Evolutionary conservation across 345 rosid species (phyloP).

Genomic region (Erysimum cheiranthoides): DNA sequence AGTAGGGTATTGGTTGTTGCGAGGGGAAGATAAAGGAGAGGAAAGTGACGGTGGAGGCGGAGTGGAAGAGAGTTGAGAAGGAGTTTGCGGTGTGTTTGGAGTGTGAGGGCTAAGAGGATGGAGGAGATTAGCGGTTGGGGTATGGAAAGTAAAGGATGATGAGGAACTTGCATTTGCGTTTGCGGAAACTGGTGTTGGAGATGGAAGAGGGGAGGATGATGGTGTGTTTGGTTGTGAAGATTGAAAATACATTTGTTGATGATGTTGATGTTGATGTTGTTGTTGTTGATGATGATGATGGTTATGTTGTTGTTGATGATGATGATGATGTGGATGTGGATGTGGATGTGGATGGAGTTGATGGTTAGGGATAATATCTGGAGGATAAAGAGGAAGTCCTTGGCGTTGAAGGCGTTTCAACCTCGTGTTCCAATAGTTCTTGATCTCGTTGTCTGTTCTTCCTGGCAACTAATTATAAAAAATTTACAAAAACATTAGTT

Average conservation of each 20-base stretch:
- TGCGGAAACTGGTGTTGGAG: conserved; percentile 39
- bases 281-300: conserved; percentile 6
- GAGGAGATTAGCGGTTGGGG: conserved; percentile 40
- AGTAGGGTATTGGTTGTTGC: conserved; percentile 43
- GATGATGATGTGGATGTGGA: conserved; percentile 20
- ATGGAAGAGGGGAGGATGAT: conserved; percentile 50
- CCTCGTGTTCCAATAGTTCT: conserved; percentile 79
- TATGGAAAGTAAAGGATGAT: conserved; percentile 48
- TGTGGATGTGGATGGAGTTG: conserved; percentile 43
- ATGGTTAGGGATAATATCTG: conserved; percentile 56
- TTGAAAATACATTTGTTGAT: conserved; percentile 38
- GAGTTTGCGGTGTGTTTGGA: conserved; percentile 48
- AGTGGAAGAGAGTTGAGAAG: conserved; percentile 44
- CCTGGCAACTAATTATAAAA: conserved; percentile 55
- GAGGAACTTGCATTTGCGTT: conserved; percentile 33
- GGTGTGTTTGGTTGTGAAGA: conserved; percentile 49
- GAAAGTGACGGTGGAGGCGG: conserved; percentile 46
- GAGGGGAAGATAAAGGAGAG: conserved; percentile 50
- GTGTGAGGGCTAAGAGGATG: conserved; percentile 47
- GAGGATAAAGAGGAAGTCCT: conserved; percentile 69
- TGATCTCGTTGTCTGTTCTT: conserved; percentile 79
- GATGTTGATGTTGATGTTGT: not conserved
- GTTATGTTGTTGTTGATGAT: not conserved
- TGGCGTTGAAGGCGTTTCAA: conserved; percentile 69
- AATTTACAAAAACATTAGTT: not conserved